These are phyloP conservation scores for Apiotrichum gracile DNA, from an alignment of 1,284 basidiomycete genomes.

Conservation along the genomic window DNA sequence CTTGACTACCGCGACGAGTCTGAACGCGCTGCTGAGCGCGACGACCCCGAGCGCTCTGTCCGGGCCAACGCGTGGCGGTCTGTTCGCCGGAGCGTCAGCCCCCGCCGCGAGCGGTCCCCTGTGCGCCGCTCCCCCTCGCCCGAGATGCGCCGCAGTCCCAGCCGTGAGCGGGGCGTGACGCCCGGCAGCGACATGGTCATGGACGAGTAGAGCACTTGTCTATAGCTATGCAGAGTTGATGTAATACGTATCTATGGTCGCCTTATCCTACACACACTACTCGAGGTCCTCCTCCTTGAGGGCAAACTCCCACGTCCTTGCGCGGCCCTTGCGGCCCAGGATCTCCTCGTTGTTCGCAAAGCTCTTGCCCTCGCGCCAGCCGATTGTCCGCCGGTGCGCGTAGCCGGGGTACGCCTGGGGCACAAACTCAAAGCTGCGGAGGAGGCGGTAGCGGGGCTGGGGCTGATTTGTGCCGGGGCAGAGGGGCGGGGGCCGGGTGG, in stretches of 20 bases:
- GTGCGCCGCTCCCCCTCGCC: neutral
- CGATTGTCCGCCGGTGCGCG: constrained; percentile 85
- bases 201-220: constrained; percentile 3
- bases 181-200: constrained; percentile 15
- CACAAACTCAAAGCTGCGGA: constrained; percentile 78
- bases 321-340: constrained; percentile 31
- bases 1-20: constrained; percentile 7
- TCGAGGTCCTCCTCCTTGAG: constrained; percentile 12
- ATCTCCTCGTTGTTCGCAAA: constrained; percentile 46
- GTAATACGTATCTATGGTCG: too few species aligned
- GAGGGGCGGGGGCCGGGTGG: constrained; percentile 52
- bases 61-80: constrained; percentile 1
- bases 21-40: neutral
- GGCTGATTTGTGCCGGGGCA: neutral
- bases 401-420: constrained; percentile 73
- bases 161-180: neutral
- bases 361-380: constrained; percentile 51
- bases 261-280: neutral
- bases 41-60: neutral
- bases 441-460: constrained; percentile 65
- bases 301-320: constrained; percentile 45
- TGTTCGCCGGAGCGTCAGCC: neutral
- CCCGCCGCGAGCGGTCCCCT: neutral
- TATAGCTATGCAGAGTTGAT: too few species aligned
- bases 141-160: neutral